phyloP scores from a whole-genome alignment of 192 early-diverging fungal species.

The Coemansia guatemalensis region DNA sequence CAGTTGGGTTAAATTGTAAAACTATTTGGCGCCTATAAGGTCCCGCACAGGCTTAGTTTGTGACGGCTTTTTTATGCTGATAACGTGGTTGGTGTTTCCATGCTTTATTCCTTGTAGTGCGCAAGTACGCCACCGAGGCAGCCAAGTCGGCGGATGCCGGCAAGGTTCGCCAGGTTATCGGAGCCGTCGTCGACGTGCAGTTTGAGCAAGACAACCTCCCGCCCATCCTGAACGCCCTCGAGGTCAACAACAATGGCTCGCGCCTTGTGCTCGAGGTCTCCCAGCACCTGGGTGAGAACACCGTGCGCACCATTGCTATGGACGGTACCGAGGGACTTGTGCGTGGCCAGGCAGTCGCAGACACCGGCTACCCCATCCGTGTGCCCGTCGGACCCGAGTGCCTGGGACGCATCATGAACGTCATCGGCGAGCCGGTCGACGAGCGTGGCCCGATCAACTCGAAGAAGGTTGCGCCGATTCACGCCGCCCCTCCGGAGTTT shows the following conservation, averaged over 20 bases:
- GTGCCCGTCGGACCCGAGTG: constrained; percentile 93
- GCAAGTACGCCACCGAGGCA: constrained; percentile 63
- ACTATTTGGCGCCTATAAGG: no score
- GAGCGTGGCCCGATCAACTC: constrained; percentile 95
- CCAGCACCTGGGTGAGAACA: constrained; percentile 98
- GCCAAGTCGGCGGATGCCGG: constrained; percentile 60
- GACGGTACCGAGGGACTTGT: constrained; percentile 98
- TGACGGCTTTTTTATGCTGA: constrained; percentile 1
- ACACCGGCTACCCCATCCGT: constrained; percentile 91
- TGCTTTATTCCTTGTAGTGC: constrained; percentile 28
- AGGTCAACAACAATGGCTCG: constrained; percentile 76
- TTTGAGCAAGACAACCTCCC: constrained; percentile 88
- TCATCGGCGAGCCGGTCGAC: constrained; percentile 98
- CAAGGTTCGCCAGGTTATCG: constrained; percentile 91
- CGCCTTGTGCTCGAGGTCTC: constrained; percentile 95
- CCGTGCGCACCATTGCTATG: constrained; percentile 99
- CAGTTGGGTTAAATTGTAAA: no score
- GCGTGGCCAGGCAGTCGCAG: constrained; percentile 91
- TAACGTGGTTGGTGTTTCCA: constrained; percentile 1
- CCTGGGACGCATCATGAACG: constrained; percentile 98
- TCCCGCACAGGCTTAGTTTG: no score
- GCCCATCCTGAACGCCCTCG: constrained; percentile 94
- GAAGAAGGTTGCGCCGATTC: constrained; percentile 85
- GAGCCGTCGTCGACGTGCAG: constrained; percentile 98
- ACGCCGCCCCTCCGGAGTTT: constrained; percentile 90